Evolutionary conservation across 129 eudicot genomes (phyloP), one percentile per base, ranked within the genome.

Genomic region (Artemisia tridentata): DNA sequence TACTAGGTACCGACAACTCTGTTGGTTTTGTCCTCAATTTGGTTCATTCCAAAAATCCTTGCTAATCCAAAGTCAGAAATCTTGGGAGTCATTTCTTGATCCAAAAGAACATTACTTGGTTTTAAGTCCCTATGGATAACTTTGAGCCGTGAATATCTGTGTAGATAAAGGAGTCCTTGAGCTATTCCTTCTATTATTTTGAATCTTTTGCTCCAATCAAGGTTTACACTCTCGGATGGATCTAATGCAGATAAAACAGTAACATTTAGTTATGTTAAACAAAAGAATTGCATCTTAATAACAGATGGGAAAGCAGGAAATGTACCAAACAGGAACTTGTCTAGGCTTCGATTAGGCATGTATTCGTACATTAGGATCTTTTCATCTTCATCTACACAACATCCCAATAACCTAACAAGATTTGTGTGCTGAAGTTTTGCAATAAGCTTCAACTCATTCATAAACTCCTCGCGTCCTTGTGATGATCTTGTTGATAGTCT

Each of bases 61-160:
- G 84, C 84, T 57, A 74, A 61, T 34, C 80, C 80, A 25, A 80
- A 80, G 69, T 80, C 84, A 12, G 84, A 75, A 48, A 80, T 80
- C 71, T 80, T 80, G 17, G 84, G 80, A 46, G 79, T 80, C 78
- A 75, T 68, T 11, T 34, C 68, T 53, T 65, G 75, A 69, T 80
- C 79, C 1, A 75, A 74, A 65, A 80, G 75, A 64, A 80, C 65
- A 64, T 80, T 80, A 72, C 80, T 75, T 72, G 80, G 80, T 51
- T 80, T 80, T 23, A 80, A 72, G 45, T 80, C 84, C 65, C 84
- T 80, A 47, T 80, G 80, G 31, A 80, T 80, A 69, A 80, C 79
- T 74, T 65, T 80, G n/a, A 80, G 75, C 34, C 84, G 70, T 23
- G 84, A 80, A 72, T 69, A 76, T 17, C 64, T 62, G 66, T 75